These are phyloP conservation scores for Fusarium circinatum DNA, from an alignment of 2,329 filamentous ascomycete species.

Conservation along the genomic window DNA sequence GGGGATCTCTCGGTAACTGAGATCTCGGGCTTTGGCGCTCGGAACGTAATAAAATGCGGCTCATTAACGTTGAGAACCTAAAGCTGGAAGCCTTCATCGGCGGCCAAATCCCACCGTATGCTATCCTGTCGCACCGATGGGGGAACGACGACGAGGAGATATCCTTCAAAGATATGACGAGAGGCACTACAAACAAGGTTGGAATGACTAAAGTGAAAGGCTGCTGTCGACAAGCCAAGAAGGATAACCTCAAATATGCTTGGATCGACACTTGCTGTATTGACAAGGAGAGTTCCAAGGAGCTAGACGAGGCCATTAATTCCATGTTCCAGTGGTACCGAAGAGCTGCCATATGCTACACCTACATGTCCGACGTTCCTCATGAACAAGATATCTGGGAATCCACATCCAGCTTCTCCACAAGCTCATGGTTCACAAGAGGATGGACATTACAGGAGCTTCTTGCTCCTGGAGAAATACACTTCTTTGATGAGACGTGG, in stretches of 20 bases:
- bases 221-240: neutral
- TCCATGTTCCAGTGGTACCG: constrained; percentile 13
- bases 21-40: neutral
- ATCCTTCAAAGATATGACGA: neutral
- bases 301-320: constrained; percentile 4
- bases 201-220: neutral
- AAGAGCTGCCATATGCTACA: neutral
- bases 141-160: neutral
- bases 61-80: neutral
- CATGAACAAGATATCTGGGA: neutral
- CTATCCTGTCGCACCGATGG: constrained; percentile 9
- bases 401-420: neutral
- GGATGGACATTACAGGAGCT: constrained; percentile 14
- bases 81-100: neutral
- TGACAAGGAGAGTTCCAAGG: constrained; percentile 5
- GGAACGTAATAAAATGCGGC: neutral
- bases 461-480: neutral
- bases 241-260: neutral
- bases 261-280: constrained; percentile 18
- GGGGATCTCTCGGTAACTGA: neutral
- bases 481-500: neutral
- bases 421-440: constrained; percentile 6
- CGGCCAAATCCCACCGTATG: neutral
- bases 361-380: neutral
- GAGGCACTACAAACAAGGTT: neutral